Conservation (phyloP, 768 basidiomycete species). For the Phlegmacium glaucopus region DNA sequence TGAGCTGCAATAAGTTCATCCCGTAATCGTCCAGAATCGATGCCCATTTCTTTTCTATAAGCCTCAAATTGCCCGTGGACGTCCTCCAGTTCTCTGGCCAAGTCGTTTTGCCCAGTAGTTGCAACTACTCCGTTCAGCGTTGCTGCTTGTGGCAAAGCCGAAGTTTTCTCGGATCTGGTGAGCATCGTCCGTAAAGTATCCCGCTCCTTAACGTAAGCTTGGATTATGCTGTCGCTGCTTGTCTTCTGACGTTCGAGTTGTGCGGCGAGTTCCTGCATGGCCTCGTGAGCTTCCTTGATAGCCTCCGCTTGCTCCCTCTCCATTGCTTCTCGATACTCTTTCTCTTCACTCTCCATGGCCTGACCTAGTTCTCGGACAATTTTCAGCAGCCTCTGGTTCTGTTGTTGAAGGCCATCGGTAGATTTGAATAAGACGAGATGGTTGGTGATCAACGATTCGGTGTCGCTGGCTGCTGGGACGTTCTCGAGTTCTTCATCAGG, state of each 20-base stretch:
- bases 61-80: conserved; percentile 79
- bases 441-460: conserved; percentile 81
- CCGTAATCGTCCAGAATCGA: conserved; percentile 68
- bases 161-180: conserved; percentile 43
- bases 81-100: conserved; percentile 62
- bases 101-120: conserved; percentile 26
- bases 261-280: conserved; percentile 73
- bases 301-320: conserved; percentile 77
- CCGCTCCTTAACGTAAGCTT: conserved; percentile 82
- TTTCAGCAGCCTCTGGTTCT: conserved; percentile 86
- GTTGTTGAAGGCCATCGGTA: conserved; percentile 77
- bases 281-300: conserved; percentile 83
- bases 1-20: conserved; percentile 68
- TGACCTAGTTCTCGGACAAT: conserved; percentile 79
- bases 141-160: conserved; percentile 14
- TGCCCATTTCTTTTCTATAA: conserved; percentile 75
- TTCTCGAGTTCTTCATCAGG: conserved; percentile 59
- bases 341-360: conserved; percentile 84
- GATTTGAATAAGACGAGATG: conserved; percentile 85
- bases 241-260: conserved; percentile 80
- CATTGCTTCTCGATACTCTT: conserved; percentile 65
- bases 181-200: conserved; percentile 82
- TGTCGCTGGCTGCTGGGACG: conserved; percentile 41
- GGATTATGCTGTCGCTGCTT: conserved; percentile 63
- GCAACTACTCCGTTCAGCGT: conserved; percentile 8